phyloP scores from a whole-genome alignment of 1,284 basidiomycete species.

The Sanghuangporus sanghuang region DNA sequence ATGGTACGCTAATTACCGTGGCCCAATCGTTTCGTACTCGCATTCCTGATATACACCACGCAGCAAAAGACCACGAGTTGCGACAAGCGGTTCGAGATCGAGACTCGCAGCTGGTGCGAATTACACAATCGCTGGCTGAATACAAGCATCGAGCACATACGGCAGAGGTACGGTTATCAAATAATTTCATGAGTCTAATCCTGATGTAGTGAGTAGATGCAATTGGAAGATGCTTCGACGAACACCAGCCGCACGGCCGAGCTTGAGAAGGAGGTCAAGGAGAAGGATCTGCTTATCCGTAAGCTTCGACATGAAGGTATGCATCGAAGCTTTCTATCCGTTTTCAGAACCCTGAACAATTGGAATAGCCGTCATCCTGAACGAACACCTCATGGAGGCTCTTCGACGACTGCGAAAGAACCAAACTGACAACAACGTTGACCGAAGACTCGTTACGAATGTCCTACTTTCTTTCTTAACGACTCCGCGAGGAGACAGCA shows the following conservation, averaged over 20 bases:
- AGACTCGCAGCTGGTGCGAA: constrained; percentile 65
- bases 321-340: constrained; percentile 18
- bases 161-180: constrained; percentile 61
- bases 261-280: constrained; percentile 88
- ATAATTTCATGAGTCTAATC: background rate
- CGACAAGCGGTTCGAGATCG: constrained; percentile 78
- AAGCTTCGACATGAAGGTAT: constrained; percentile 93
- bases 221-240: constrained; percentile 69
- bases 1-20: constrained; percentile 48
- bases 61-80: constrained; percentile 74
- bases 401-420: constrained; percentile 87
- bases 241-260: constrained; percentile 62
- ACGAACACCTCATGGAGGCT: constrained; percentile 97
- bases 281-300: constrained; percentile 88
- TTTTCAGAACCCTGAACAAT: background rate
- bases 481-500: constrained; percentile 87
- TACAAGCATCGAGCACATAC: constrained; percentile 82
- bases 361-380: constrained; percentile 82
- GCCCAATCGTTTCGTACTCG: constrained; percentile 7
- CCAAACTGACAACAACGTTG: constrained; percentile 85
- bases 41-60: constrained; percentile 19
- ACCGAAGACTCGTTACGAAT: constrained; percentile 92
- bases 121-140: constrained; percentile 74
- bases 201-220: constrained; percentile 36
- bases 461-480: constrained; percentile 89